These are phyloP conservation scores for Daphne laureola DNA, from an alignment of 441 rosid species.

Conservation along the genomic window DNA sequence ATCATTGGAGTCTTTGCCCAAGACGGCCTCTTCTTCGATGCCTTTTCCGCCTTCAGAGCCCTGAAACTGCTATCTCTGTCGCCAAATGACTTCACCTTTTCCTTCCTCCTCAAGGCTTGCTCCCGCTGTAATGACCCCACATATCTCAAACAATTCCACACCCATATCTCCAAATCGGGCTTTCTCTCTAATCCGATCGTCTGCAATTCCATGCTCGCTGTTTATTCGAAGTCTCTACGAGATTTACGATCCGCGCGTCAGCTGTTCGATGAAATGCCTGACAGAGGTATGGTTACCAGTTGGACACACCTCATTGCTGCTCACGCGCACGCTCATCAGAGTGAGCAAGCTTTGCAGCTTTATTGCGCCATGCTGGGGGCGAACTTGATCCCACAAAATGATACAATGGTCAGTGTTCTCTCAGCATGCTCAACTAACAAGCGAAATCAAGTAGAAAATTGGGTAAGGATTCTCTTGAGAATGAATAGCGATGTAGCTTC, in stretches of 20 bases:
- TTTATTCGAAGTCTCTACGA: slow-evolving; percentile 14
- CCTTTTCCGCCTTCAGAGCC: slow-evolving; percentile 21
- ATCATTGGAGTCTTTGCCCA: slow-evolving; percentile 31
- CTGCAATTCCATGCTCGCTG: slow-evolving; percentile 23
- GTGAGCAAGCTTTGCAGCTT: slow-evolving; percentile 27
- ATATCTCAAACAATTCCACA: slow-evolving; percentile 25
- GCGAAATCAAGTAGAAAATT: slow-evolving; percentile 20
- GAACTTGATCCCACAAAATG: slow-evolving; percentile 23
- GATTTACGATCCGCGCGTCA: slow-evolving; percentile 28
- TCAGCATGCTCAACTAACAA: slow-evolving; percentile 29
- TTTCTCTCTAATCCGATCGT: slow-evolving; percentile 22
- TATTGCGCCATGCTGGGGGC: slow-evolving; percentile 23
- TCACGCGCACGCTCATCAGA: slow-evolving; percentile 20
- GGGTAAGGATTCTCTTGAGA: slow-evolving; percentile 20
- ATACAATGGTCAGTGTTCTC: slow-evolving; percentile 30
- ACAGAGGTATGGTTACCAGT: slow-evolving; percentile 17
- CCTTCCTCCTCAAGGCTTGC: slow-evolving; percentile 32
- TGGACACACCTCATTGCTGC: slow-evolving; percentile 35
- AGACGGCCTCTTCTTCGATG: slow-evolving; percentile 12
- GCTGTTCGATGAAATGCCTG: slow-evolving; percentile 39
- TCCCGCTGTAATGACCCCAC: slow-evolving; percentile 10
- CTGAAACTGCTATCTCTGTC: slow-evolving; percentile 18
- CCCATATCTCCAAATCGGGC: slow-evolving; percentile 25
- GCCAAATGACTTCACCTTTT: slow-evolving; percentile 36
- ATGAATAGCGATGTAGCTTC: slow-evolving; percentile 1